phyloP scores from a whole-genome alignment of 768 basidiomycete species.

The Amanita molliuscula region DNA sequence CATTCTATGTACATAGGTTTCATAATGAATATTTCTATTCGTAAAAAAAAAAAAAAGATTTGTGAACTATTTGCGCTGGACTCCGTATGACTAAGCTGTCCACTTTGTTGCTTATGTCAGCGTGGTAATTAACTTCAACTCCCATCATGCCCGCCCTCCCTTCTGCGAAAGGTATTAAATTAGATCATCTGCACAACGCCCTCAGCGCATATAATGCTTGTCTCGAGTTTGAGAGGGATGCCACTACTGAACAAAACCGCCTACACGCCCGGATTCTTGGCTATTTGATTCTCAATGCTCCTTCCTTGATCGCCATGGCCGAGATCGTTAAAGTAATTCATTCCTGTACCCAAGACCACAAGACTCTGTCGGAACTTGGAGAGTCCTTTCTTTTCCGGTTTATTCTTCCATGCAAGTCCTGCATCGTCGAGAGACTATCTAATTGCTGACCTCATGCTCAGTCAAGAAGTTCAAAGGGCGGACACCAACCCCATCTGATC shows the following conservation, averaged over 20 bases:
- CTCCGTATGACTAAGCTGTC: no score
- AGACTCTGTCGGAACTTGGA: neutral
- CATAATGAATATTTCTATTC: no score
- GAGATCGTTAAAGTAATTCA: conserved; percentile 2
- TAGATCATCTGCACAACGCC: no score
- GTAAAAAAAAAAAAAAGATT: no score
- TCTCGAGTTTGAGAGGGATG: neutral
- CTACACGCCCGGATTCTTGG: conserved; percentile 8
- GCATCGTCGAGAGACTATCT: neutral
- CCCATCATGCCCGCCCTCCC: no score
- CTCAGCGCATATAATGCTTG: neutral
- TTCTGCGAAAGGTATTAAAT: no score
- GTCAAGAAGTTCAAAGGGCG: conserved; percentile 5
- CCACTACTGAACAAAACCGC: neutral
- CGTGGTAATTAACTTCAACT: no score
- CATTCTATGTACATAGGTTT: no score
- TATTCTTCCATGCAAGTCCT: neutral
- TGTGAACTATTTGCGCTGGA: no score
- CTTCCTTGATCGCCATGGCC: neutral
- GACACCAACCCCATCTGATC: neutral
- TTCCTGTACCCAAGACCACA: conserved; percentile 1
- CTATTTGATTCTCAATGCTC: conserved; percentile 9
- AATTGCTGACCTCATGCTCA: neutral
- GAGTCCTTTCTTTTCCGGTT: conserved; percentile 2
- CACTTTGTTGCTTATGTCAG: no score